Evolutionary conservation across 1,284 basidiomycete genomes (phyloP).

Genomic region (Xanthoconium separans): DNA sequence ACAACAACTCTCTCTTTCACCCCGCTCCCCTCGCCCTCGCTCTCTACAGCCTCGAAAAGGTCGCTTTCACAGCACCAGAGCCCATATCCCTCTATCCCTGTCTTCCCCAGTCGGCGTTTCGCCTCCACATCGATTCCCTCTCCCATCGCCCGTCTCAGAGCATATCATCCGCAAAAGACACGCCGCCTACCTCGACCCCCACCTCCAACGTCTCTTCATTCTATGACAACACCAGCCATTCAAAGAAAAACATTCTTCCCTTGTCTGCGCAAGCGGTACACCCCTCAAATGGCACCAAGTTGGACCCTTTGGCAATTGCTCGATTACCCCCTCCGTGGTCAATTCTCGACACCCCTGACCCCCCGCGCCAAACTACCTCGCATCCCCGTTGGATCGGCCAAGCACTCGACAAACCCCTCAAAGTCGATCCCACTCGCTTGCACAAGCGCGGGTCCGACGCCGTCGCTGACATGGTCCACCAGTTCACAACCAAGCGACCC

Average conservation of each 20-base stretch:
- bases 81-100: constrained; percentile 32
- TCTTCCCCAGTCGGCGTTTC: constrained; percentile 26
- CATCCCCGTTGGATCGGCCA: constrained; percentile 2
- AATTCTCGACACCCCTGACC: neutral
- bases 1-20: constrained; percentile 25
- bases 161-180: constrained; percentile 12
- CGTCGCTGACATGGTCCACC: constrained; percentile 19
- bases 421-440: constrained; percentile 28
- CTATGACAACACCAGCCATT: constrained; percentile 10
- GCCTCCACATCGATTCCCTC: constrained; percentile 25
- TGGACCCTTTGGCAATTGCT: constrained; percentile 28
- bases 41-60: constrained; percentile 28
- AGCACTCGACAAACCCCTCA: constrained; percentile 6
- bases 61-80: constrained; percentile 10
- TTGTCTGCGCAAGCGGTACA: constrained; percentile 19
- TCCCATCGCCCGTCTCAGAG: constrained; percentile 2
- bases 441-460: constrained; percentile 23
- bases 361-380: neutral
- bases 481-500: constrained; percentile 24
- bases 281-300: constrained; percentile 7
- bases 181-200: too few relatives aligned
- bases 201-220: constrained; percentile 22
- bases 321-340: constrained; percentile 32
- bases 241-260: constrained; percentile 14
- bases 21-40: constrained; percentile 26